Base-by-base conservation (phyloP, 1,139 yeast species). In the Protomyces pachydermus region DNA sequence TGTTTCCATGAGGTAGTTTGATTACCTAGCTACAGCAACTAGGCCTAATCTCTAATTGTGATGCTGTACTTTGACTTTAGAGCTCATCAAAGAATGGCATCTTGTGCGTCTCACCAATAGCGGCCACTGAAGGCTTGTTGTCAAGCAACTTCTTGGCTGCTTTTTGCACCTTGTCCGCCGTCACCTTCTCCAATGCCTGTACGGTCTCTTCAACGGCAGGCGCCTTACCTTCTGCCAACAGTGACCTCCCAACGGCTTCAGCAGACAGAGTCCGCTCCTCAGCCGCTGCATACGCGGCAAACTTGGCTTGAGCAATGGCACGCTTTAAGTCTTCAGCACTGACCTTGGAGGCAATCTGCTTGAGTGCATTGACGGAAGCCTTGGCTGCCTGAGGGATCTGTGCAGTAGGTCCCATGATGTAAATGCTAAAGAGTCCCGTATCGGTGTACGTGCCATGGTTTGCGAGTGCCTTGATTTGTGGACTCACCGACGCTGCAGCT, bases 51-150 rank as follows among this genome's bases (percentile, higher is more conserved):
- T 42, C 48, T 16, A n/a, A 42, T n/a, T 23, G n/a, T 54, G 20
- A 38, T 28, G 14, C 23, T 58, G 48, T 38, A 20, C n/a, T 46
- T 50, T 48, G 61, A 18, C 34, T 39, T 50, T 48, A 64, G 78
- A 93, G 86, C 80, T 93, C 97, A 77, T 87, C 91, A 74, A 88
- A 87, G 78, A 81, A 88, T 74, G 98, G 98, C 78, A 93, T 84
- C 71, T 84, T 85, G 75, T 86, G 86, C 69, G 88, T 85, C 77
- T 91, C 87, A 79, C 99, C 99, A 70, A 90, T 86, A 69, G 95
- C 97, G 70, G 87, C 95, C 74, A 87, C 87, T 80, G 87, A 91
- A 80, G 86, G 85, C 72, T 84, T 84, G 70, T 83, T 82, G 70
- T 85, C 81, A 72, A 82, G 79, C 60, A 82, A 76, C 68, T 79